Percentiles rank a stretch among this genome's conserved stretches.
Evolutionary conservation across 371 early-diverging fungal species (phyloP).

Genomic region (Mucor saturninus): DNA sequence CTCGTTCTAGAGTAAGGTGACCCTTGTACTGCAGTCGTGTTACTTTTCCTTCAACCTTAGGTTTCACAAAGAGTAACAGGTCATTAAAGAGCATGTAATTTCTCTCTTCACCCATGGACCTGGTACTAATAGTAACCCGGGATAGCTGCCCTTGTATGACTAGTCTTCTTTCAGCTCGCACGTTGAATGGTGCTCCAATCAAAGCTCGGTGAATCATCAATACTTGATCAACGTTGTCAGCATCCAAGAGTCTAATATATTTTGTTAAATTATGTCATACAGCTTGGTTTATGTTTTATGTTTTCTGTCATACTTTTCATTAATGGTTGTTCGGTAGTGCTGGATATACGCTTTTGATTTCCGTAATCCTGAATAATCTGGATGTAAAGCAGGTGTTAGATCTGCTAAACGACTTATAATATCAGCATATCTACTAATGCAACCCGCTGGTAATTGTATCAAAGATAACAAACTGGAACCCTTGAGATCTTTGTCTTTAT

Average conservation of each 20-base stretch:
- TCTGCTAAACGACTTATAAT: constrained; percentile 37
- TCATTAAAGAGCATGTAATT: constrained; percentile 49
- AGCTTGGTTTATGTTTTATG: neutral
- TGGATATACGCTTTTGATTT: constrained; percentile 37
- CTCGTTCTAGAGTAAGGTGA: constrained; percentile 40
- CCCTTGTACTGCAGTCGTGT: constrained; percentile 49
- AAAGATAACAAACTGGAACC: constrained; percentile 37
- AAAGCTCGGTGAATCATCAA: constrained; percentile 48
- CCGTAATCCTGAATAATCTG: constrained; percentile 41
- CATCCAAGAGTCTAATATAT: constrained; percentile 37
- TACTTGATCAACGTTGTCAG: constrained; percentile 50
- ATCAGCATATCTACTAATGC: constrained; percentile 44
- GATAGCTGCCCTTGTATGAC: constrained; percentile 40
- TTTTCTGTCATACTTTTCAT: constrained; percentile 33
- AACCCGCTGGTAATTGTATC: constrained; percentile 43
- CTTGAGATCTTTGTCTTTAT: constrained; percentile 26
- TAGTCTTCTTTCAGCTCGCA: constrained; percentile 44
- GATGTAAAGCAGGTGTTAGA: constrained; percentile 43
- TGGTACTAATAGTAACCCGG: constrained; percentile 26
- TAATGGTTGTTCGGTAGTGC: constrained; percentile 28
- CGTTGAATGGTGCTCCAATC: constrained; percentile 41
- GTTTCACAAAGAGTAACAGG: constrained; percentile 41
- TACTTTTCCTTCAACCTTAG: constrained; percentile 30
- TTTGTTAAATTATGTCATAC: neutral
- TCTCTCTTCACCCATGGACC: constrained; percentile 44